Conservation (phyloP, 805 yeast genomes). For the Saccharomycopsis vini region DNA sequence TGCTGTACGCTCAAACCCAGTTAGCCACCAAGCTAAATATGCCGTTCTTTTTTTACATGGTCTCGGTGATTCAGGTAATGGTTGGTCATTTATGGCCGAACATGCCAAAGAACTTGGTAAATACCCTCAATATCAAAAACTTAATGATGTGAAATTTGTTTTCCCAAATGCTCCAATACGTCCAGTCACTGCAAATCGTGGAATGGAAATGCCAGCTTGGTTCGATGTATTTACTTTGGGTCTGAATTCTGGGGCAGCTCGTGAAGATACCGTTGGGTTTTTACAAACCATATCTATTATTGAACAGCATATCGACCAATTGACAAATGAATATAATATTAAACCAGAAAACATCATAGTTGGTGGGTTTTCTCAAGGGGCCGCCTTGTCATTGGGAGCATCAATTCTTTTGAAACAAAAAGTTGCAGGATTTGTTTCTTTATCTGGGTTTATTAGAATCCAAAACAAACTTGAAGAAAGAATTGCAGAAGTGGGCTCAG, state of each 20-base stretch:
- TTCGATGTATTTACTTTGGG: conserved; percentile 63
- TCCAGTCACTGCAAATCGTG: conserved; percentile 63
- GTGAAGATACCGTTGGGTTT: conserved; percentile 47
- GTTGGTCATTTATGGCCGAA: conserved; percentile 80
- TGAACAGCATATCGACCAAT: conserved; percentile 40
- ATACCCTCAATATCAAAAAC: conserved; percentile 27
- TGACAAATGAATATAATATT: conserved; percentile 40
- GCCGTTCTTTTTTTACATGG: conserved; percentile 81
- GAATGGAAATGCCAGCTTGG: conserved; percentile 74
- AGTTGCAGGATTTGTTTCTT: conserved; percentile 67
- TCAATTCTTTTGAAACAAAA: conserved; percentile 25
- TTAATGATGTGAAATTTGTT: conserved; percentile 56
- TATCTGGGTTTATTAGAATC: conserved; percentile 67
- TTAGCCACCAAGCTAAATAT: no score
- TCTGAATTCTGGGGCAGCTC: conserved; percentile 26
- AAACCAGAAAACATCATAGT: conserved; percentile 63
- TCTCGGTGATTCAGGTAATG: conserved; percentile 82
- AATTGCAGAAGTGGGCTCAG: no score
- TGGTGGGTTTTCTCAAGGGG: conserved; percentile 97
- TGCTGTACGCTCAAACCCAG: no score
- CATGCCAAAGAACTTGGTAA: conserved; percentile 33
- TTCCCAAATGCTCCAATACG: conserved; percentile 83
- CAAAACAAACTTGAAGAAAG: no score
- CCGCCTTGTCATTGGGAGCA: conserved; percentile 59
- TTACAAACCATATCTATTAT: conserved; percentile 39